Evolutionary conservation across 306 rosid species (phyloP).

Genomic region (Pueraria montana): DNA sequence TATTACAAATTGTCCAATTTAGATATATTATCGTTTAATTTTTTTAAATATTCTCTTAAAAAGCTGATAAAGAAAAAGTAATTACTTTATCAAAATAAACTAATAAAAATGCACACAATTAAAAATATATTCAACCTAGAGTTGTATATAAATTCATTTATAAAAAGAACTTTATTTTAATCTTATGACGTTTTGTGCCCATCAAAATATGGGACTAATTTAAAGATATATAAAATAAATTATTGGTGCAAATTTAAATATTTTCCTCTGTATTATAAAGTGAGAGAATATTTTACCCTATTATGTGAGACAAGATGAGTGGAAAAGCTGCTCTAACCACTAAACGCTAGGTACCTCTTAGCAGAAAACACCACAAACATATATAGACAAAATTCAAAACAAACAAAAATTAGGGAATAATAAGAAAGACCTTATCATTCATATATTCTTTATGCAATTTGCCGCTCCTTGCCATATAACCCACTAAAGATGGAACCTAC

Average conservation of each 20-base stretch:
- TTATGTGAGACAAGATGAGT: constrained; percentile 47
- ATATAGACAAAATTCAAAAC: constrained; percentile 44
- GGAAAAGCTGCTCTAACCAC: constrained; percentile 44
- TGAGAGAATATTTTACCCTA: constrained; percentile 38
- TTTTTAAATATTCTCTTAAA: background rate
- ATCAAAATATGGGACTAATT: constrained; percentile 15
- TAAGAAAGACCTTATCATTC: constrained; percentile 48
- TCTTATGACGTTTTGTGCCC: background rate
- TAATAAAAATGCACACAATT: background rate
- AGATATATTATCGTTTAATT: background rate
- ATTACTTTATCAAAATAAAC: background rate
- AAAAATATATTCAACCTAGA: background rate
- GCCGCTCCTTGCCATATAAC: constrained; percentile 39
- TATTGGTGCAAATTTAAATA: constrained; percentile 21
- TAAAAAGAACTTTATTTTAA: background rate
- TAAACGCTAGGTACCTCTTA: background rate
- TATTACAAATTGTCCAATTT: background rate
- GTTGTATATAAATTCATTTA: background rate
- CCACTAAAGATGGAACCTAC: constrained; percentile 48
- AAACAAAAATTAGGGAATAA: constrained; percentile 50
- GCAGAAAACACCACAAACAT: background rate
- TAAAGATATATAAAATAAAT: background rate
- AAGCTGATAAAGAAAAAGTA: background rate
- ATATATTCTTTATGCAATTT: constrained; percentile 65
- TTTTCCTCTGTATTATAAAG: constrained; percentile 22